Conservation (phyloP, 345 rosid genomes). For the Syzygium grande region DNA sequence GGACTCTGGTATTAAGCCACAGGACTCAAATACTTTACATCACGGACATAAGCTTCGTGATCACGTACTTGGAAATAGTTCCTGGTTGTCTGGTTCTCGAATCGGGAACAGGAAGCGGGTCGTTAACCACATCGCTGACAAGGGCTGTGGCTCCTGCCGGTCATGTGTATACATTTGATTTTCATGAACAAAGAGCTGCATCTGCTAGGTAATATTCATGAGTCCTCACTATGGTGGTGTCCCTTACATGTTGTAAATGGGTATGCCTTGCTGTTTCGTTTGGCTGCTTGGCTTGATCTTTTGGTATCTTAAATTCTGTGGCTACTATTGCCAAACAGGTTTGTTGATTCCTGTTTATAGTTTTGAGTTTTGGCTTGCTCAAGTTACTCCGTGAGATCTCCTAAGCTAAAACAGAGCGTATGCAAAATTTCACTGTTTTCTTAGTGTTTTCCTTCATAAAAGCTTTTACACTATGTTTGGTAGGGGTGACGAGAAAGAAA, state of each 20-base stretch:
- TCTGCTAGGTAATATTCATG: constrained; percentile 62
- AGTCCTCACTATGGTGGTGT: neutral
- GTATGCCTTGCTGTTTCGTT: neutral
- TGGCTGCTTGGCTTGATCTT: neutral
- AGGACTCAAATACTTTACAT: constrained; percentile 93
- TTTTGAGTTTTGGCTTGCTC: neutral
- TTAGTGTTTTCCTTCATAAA: too few relatives aligned
- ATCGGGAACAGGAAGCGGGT: constrained; percentile 89
- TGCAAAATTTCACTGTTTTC: neutral
- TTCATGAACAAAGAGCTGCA: constrained; percentile 85
- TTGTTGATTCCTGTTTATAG: neutral
- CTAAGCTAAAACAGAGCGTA: too few relatives aligned
- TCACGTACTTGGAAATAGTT: constrained; percentile 63
- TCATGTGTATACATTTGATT: constrained; percentile 81
- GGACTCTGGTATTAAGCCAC: constrained; percentile 88
- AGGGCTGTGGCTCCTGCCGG: constrained; percentile 88
- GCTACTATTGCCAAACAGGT: neutral
- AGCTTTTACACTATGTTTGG: too few relatives aligned
- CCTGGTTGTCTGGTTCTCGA: constrained; percentile 87
- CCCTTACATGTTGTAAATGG: neutral
- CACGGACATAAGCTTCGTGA: constrained; percentile 80
- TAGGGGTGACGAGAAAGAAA: neutral
- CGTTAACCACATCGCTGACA: constrained; percentile 67
- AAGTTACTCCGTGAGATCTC: neutral
- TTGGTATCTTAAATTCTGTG: neutral